Evolutionary conservation across 305 asterid genomes (phyloP), one percentile per base, ranked within the genome.

Genomic region (Fraxinus sp.): DNA sequence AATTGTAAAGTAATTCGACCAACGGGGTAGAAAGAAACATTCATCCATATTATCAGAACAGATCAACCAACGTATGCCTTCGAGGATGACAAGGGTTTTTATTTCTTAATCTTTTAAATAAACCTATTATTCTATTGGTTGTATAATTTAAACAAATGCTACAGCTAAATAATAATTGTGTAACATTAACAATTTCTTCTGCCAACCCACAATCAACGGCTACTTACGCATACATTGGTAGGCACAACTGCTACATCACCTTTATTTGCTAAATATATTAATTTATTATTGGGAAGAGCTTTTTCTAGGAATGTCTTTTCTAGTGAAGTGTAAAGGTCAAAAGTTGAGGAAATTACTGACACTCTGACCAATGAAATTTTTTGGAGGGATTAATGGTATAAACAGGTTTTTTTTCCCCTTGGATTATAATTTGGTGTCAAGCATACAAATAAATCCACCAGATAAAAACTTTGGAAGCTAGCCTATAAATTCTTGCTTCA

Each of bases 251-350:
- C 70, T 59, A 59, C 70, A 20, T 18, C 22, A 39, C 26, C 26
- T 14, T 81, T 46, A 78, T 22, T 36, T 33, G 77, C 74, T 46
- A 79, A 62, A 26, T 26, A 41, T 22, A 78, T 59, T 20, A 80
- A 83, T 77, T 78, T 20, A 62, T 71, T 80, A 83, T 83, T 10
- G 62, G 77, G 79, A 80, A 79, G 75, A 24, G 68, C 64, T 80
- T 52, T 84, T 43, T 73, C 86, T 4, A 85, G 87, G 90, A 90
- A 86, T 85, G 92, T 91, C 92, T 77, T 81, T 77, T 89, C 89
- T 49, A 32, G 75, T 36, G 81, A 82, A 86, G 79, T 78, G 77
- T 78, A 85, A 87, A 82, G 87, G 88, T 89, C 88, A 88, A 87
- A 71, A 84, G 76, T 73, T 77, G 78, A 43, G 85, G 86, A 80